Conservation (phyloP, 108 stramenopile species). For the Ochromonas danica region DNA sequence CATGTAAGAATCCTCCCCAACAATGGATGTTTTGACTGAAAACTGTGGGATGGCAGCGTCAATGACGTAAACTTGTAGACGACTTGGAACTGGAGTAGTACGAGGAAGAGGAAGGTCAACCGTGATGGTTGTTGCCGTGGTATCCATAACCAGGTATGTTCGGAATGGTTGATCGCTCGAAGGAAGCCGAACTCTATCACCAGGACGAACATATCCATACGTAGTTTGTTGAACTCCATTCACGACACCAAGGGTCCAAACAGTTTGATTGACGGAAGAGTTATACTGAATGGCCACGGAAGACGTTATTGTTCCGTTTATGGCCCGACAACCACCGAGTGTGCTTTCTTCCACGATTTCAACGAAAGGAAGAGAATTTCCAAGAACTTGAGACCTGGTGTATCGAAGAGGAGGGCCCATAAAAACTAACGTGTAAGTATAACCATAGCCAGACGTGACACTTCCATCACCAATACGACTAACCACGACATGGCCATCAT, state of each 20-base stretch:
- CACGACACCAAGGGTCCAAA: slow-evolving; percentile 37
- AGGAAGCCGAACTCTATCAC: slow-evolving; percentile 48
- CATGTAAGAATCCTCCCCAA: slow-evolving; percentile 62
- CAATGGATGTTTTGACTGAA: slow-evolving; percentile 39
- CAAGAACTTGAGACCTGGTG: slow-evolving; percentile 31
- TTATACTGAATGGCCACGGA: slow-evolving; percentile 30
- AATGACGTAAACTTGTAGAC: not conserved
- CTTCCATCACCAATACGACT: slow-evolving; percentile 62
- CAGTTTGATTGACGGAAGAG: too few species aligned
- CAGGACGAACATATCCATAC: slow-evolving; percentile 41
- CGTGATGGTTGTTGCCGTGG: not conserved
- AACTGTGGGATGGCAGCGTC: slow-evolving; percentile 50
- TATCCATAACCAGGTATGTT: not conserved
- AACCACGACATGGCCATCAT: slow-evolving; percentile 64
- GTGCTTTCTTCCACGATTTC: slow-evolving; percentile 46
- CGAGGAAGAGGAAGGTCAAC: slow-evolving; percentile 6
- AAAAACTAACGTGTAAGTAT: slow-evolving; percentile 59
- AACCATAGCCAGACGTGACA: slow-evolving; percentile 64
- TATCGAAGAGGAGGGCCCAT: slow-evolving; percentile 18
- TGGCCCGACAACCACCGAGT: slow-evolving; percentile 63
- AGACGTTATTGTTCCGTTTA: slow-evolving; percentile 54
- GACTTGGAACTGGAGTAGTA: not conserved
- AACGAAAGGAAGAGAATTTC: slow-evolving; percentile 60
- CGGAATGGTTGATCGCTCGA: slow-evolving; percentile 16
- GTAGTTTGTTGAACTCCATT: slow-evolving; percentile 45